Conservation (phyloP, 208 protist species). For the Naegleria gruberi region DNA sequence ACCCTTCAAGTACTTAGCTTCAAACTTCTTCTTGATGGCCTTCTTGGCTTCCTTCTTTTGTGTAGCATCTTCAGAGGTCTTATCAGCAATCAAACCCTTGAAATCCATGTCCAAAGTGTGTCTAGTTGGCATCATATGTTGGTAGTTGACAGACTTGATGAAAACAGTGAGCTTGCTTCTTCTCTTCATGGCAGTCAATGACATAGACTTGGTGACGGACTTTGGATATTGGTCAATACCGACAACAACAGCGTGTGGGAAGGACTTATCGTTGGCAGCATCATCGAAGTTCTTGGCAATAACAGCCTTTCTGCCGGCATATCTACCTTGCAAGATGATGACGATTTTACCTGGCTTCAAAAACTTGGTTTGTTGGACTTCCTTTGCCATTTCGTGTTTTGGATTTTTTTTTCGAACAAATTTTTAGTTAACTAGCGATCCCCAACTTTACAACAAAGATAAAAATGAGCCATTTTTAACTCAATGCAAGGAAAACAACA, state of each 20-base stretch:
- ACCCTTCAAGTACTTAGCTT: constrained; percentile 50
- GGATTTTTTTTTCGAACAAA: background rate
- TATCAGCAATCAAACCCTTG: constrained; percentile 25
- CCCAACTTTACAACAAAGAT: no score
- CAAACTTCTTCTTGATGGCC: constrained; percentile 38
- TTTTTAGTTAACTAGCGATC: background rate
- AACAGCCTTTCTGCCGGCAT: constrained; percentile 94
- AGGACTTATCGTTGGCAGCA: background rate
- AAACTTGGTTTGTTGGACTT: constrained; percentile 24
- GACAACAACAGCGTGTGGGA: constrained; percentile 76
- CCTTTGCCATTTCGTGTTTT: background rate
- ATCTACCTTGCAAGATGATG: constrained; percentile 90
- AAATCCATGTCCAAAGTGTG: constrained; percentile 58
- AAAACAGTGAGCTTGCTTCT: constrained; percentile 86
- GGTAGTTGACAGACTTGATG: constrained; percentile 95
- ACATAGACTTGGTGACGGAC: constrained; percentile 86
- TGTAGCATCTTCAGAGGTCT: background rate
- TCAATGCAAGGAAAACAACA: no score
- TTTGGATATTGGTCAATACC: constrained; percentile 90
- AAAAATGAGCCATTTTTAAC: no score
- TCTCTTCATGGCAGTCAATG: constrained; percentile 75
- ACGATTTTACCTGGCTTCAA: constrained; percentile 95
- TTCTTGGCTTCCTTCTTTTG: constrained; percentile 31
- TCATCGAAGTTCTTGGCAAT: constrained; percentile 87
- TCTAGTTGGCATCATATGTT: constrained; percentile 94